Base-by-base conservation (phyloP, 768 basidiomycete genomes). In the Suillus fuscotomentosus region DNA sequence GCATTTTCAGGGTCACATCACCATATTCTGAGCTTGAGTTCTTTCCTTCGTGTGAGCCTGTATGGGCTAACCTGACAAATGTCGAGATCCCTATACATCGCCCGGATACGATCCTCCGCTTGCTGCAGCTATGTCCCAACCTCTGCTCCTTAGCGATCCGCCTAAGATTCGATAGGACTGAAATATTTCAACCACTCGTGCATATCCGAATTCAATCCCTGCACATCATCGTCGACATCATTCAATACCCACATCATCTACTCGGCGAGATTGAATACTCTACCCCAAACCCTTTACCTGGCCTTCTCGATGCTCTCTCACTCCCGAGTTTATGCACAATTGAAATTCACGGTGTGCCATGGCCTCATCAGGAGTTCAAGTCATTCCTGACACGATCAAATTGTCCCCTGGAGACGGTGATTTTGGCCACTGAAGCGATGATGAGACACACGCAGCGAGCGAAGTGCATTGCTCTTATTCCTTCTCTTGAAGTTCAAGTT, bases 381-480 rank as follows among this genome's bases (percentile, higher is more conserved):
- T 11, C 66, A 17, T 73, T 73, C 22, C 6, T 73, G 22, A 17
- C 31, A 47, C 70, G 72, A 1, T 72, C 72, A 14, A 8, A 7
- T 36, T 73, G 72, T 39, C 72, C 70, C 20, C 64, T 72, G 11
- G 70, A 67, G 66, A 65, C 31, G 20, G 66, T 72, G 3, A 63
- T 72, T 41, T 59, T 70, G 8, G 69, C 69, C 3, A 9, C 64
- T 17, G 69, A 65, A n/a, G 64, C 59, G 60, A 53, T 61, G 48
- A 63, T 67, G 11, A 68, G 38, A 27, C 65, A 64, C 51, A 53
- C 63, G 38, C 70, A 62, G 41, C 64, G 62, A 50, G 57, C 53
- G 24, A 63, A 57, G 41, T 69, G 65, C 47, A 47, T 41, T 22
- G 61, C 63, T 48, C 17, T 69, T 57, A 54, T 68, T 61, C 71